A percentile compares a stretch with the other conserved stretches of the same genome.
Conservation (phyloP, 306 rosid genomes). For the Cicer bijugum region DNA sequence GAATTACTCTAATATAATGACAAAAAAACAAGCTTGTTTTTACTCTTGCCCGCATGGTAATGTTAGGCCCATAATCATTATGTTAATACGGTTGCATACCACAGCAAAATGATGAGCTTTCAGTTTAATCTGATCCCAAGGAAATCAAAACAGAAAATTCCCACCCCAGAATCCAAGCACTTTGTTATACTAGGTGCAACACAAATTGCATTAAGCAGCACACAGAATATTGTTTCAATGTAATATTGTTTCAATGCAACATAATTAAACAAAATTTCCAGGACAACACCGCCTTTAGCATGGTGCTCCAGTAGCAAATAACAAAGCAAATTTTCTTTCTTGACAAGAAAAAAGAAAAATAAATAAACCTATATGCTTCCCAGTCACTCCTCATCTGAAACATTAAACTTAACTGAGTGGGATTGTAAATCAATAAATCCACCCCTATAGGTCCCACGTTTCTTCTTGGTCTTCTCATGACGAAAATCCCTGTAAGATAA, state of each 20-base stretch:
- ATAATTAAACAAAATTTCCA: slow-evolving; percentile 39
- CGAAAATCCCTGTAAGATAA: slow-evolving; percentile 75
- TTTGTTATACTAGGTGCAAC: neutral
- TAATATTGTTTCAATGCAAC: slow-evolving; percentile 10
- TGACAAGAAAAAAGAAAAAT: neutral
- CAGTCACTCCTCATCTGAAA: slow-evolving; percentile 76
- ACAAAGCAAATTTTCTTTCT: neutral
- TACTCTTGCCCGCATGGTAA: no score
- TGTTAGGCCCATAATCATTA: no score
- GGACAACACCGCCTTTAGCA: slow-evolving; percentile 31
- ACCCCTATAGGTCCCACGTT: slow-evolving; percentile 90
- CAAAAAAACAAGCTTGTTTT: no score
- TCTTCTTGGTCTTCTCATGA: slow-evolving; percentile 97
- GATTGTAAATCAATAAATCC: slow-evolving; percentile 84
- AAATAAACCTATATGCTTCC: neutral
- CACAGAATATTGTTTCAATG: neutral
- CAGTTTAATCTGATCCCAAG: no score
- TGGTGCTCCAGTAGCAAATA: slow-evolving; percentile 29
- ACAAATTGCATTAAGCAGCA: slow-evolving; percentile 13
- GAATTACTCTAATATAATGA: no score
- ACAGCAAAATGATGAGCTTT: no score
- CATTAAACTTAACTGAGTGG: slow-evolving; percentile 82
- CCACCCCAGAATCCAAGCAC: neutral
- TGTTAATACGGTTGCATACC: no score
- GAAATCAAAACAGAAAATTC: neutral